Conservation (phyloP, 257 asterid genomes). For the Eucommia ulmoides region DNA sequence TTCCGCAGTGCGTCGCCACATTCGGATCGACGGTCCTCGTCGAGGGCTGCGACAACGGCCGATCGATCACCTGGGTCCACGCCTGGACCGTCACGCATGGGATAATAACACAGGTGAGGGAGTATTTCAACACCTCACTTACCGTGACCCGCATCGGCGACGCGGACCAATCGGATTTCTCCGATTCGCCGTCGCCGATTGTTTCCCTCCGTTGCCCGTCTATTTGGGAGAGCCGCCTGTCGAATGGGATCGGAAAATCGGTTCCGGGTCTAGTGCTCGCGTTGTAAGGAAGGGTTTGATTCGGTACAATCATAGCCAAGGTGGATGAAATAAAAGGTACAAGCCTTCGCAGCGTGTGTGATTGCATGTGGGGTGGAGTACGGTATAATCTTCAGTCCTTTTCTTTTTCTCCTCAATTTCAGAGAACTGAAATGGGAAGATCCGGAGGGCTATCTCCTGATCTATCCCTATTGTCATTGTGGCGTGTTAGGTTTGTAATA, state of each 20-base stretch:
- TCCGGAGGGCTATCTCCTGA: neutral
- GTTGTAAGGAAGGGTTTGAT: constrained; percentile 17
- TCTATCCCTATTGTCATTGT: neutral
- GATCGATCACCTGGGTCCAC: constrained; percentile 81
- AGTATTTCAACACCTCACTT: constrained; percentile 89
- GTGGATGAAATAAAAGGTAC: neutral
- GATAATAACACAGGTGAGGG: constrained; percentile 88
- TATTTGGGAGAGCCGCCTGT: constrained; percentile 75
- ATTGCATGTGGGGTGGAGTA: neutral
- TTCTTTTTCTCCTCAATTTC: neutral
- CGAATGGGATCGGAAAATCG: constrained; percentile 71
- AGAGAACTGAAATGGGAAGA: neutral
- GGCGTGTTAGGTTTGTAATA: neutral
- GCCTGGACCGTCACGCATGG: constrained; percentile 98
- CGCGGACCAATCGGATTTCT: constrained; percentile 10
- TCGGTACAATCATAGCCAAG: neutral
- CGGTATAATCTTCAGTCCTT: neutral
- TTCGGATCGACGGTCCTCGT: constrained; percentile 73
- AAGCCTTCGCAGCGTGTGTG: neutral
- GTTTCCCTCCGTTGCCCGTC: constrained; percentile 54
- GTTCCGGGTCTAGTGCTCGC: constrained; percentile 87
- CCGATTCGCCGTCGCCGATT: constrained; percentile 21
- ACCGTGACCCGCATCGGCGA: constrained; percentile 64
- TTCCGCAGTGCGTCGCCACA: constrained; percentile 60
- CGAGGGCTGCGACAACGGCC: constrained; percentile 61